Percentiles rank a stretch among this genome's conserved stretches.
These are phyloP conservation scores for Fraxinus dipetala DNA, from an alignment of 305 asterid species.

Conservation along the genomic window DNA sequence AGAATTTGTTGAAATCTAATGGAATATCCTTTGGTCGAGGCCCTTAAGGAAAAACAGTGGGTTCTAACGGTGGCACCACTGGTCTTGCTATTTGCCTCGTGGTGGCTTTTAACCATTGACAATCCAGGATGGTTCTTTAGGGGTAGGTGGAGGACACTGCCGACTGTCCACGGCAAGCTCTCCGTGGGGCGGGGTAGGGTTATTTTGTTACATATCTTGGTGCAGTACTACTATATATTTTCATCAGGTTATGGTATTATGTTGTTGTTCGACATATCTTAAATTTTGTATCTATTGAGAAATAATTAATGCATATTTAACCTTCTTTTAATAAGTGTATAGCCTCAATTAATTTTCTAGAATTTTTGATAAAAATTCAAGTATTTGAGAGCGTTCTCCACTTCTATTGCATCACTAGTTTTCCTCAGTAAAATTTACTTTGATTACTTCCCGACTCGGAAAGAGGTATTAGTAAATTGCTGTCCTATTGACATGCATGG, in stretches of 20 bases:
- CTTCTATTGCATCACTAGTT: neutral
- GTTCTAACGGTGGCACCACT: slow-evolving; percentile 31
- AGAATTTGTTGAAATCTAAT: neutral
- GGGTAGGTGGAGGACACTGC: slow-evolving; percentile 19
- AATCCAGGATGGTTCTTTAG: slow-evolving; percentile 31
- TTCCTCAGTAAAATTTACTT: neutral
- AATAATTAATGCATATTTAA: neutral
- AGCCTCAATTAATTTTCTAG: neutral
- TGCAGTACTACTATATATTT: slow-evolving; percentile 36
- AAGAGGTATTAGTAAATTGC: neutral
- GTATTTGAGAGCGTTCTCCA: neutral
- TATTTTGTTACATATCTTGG: slow-evolving; percentile 27
- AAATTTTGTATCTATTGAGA: neutral
- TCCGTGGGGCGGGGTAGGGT: slow-evolving; percentile 37
- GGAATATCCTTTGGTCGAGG: slow-evolving; percentile 42
- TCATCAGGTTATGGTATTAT: slow-evolving; percentile 16
- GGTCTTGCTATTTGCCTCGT: slow-evolving; percentile 24
- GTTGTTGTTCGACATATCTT: neutral
- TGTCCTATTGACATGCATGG: neutral
- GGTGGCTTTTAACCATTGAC: slow-evolving; percentile 27
- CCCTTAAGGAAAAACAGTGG: slow-evolving; percentile 44
- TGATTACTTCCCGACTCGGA: neutral
- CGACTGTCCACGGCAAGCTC: slow-evolving; percentile 31
- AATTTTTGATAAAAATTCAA: neutral
- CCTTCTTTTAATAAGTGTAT: neutral